A percentile compares a stretch with the other conserved stretches of the same genome.
These are phyloP conservation scores for Leccinellum luteum DNA, from an alignment of 768 basidiomycete genomes.

Conservation along the genomic window DNA sequence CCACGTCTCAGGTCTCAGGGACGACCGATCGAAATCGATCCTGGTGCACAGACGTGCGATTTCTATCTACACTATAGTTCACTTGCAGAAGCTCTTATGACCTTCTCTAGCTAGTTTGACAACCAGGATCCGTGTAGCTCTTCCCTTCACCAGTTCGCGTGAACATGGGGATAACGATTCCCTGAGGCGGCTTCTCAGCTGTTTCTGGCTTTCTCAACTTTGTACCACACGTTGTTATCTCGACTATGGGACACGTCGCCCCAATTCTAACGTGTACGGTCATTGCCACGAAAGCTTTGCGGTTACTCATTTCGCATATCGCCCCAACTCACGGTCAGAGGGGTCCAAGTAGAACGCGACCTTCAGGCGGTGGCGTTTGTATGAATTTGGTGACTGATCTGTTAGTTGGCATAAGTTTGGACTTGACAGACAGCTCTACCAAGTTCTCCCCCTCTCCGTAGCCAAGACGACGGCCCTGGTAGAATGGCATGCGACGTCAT, in stretches of 20 bases:
- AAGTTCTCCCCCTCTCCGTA: neutral
- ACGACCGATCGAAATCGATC: neutral
- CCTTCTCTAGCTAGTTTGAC: neutral
- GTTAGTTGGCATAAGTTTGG: neutral
- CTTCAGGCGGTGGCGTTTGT: neutral
- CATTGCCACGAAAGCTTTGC: neutral
- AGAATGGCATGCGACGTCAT: neutral
- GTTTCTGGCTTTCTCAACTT: neutral
- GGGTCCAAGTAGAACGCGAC: neutral
- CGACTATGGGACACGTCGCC: neutral
- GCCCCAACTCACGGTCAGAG: neutral
- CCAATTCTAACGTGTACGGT: neutral
- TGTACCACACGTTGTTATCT: neutral
- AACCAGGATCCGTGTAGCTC: neutral
- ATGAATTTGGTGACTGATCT: neutral
- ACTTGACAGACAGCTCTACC: neutral
- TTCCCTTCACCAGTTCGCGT: neutral
- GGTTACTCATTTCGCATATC: neutral
- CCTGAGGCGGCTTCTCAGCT: neutral
- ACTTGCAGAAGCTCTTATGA: neutral
- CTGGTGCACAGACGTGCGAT: neutral
- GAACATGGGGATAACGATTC: neutral
- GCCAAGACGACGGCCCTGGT: neutral
- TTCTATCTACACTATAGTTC: neutral
- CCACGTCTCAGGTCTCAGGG: neutral